phyloP scores from a whole-genome alignment of 2,329 filamentous ascomycete genomes.

The Fusarium sp. region DNA sequence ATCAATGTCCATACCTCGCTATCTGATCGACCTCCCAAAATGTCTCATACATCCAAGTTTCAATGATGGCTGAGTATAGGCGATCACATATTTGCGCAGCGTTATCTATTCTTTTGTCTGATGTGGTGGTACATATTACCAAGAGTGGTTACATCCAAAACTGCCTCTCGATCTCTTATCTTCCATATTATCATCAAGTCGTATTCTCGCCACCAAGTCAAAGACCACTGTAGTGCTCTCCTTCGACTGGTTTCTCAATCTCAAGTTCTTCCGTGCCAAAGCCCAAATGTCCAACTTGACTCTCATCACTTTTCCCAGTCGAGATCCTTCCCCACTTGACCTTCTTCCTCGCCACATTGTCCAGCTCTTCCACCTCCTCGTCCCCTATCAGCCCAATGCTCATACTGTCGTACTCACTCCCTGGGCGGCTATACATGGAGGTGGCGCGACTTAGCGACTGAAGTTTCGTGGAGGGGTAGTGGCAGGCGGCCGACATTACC shows the following conservation, averaged over 20 bases:
- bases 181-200: neutral
- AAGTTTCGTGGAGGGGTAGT: constrained; percentile 16
- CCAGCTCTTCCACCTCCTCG: neutral
- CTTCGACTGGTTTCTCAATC: constrained; percentile 27
- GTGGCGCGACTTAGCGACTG: constrained; percentile 2
- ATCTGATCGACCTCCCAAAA: neutral
- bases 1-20: neutral
- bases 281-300: constrained; percentile 28
- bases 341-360: constrained; percentile 5
- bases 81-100: no score
- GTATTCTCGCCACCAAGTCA: neutral
- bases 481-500: constrained; percentile 37
- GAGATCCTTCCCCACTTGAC: constrained; percentile 34
- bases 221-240: constrained; percentile 29
- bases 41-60: neutral
- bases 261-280: constrained; percentile 32
- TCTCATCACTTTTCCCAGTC: constrained; percentile 17
- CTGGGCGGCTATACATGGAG: neutral
- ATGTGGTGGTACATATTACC: neutral
- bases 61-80: neutral
- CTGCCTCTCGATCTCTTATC: neutral
- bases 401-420: constrained; percentile 1
- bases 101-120: neutral
- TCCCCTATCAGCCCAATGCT: constrained; percentile 8
- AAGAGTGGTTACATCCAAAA: neutral